Evolutionary conservation across 805 yeast genomes (phyloP), one percentile per base, ranked within the genome.

Genomic region (Sugiyamaella valdiviana): DNA sequence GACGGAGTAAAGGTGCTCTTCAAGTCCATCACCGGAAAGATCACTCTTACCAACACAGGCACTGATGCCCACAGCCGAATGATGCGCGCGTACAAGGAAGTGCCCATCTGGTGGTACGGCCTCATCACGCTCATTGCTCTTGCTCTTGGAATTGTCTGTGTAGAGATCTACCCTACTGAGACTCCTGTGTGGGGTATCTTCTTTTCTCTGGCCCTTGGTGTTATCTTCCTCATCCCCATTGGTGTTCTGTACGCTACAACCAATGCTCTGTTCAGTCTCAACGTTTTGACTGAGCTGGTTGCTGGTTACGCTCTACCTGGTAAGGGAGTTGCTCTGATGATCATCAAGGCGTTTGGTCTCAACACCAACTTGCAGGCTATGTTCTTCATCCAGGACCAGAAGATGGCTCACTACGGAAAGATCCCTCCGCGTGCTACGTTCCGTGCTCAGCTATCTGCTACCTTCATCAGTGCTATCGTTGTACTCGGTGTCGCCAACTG

Each of bases 91-190:
- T 82, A 83, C 63, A 73, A 73, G 35, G 88, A 83, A 54, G 86
- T 80, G 19, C 93, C 95, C 1, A 83, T 79, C 53, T 79, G 82
- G 81, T 82, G 88, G 86, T 83, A 75, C 36, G 47, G 77, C n/a
- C 53, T 68, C 14, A 69, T 81, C 21, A 67, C 79, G 5, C 53
- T 69, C 2, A 63, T 75, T 39, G 62, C 73, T 64, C 72, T 61
- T 23, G 66, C 66, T 1, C 66, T 79, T 48, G 70, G 74, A 60
- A 76, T 63, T 43, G 70, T 68, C 3, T 57, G 68, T 23, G 64
- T 75, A 35, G 65, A 67, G 45, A 64, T 62, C 10, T 74, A 73
- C 65, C 55, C 56, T 15, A 67, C 67, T 58, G 75, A 76, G 46
- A 76, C 82, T 0, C 83, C 85, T 1, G 73, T 78, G 6, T 80